Conservation (phyloP, 1,284 basidiomycete species). For the Tilletia setariae region DNA sequence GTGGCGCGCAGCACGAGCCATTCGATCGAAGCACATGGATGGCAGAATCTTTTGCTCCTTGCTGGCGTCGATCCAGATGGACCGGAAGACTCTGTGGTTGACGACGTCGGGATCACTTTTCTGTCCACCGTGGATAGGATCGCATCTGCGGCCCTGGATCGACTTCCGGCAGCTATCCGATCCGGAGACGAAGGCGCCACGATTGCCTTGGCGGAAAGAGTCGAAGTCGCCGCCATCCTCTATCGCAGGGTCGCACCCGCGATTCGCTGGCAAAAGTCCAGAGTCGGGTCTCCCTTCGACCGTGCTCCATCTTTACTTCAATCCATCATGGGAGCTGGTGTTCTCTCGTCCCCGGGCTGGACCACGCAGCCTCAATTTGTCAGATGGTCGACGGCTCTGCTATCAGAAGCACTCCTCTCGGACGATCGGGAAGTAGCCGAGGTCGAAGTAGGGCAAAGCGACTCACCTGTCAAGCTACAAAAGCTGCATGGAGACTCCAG, state of each 20-base stretch:
- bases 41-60: neutral
- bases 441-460: neutral
- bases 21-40: neutral
- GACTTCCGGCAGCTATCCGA: neutral
- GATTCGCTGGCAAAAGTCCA: no score
- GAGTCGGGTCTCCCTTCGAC: neutral
- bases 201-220: neutral
- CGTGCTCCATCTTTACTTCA: neutral
- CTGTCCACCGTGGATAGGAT: neutral
- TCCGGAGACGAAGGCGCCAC: neutral
- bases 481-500: neutral
- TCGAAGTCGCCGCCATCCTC: neutral
- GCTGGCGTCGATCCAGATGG: neutral
- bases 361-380: neutral
- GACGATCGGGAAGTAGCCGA: neutral
- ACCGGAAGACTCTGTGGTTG: neutral
- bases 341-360: neutral
- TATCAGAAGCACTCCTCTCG: neutral
- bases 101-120: neutral
- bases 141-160: neutral
- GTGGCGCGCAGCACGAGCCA: neutral
- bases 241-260: neutral
- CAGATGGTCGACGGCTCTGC: constrained; percentile 7
- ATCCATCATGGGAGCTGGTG: neutral
- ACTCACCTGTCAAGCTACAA: neutral